These are phyloP conservation scores for Yamadazyma dendronema DNA, from an alignment of 1,139 yeast species.

Conservation along the genomic window DNA sequence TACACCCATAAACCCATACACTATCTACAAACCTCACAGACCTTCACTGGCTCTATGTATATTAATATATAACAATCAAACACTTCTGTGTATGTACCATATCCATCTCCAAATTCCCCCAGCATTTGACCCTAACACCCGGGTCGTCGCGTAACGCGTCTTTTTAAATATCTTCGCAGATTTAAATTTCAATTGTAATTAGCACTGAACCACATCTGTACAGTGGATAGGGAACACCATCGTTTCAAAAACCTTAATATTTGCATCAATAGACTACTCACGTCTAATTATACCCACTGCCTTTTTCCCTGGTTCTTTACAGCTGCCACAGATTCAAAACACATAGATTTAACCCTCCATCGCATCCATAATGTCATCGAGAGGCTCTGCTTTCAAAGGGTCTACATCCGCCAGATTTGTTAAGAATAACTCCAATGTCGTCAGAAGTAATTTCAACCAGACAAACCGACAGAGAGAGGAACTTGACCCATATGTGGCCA, in stretches of 20 bases:
- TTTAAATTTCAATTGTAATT: background rate
- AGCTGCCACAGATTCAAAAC: no score
- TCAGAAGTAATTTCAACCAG: conserved; percentile 11
- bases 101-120: no score
- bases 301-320: background rate
- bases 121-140: background rate
- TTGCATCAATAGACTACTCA: no score
- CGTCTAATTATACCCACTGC: no score
- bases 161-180: background rate
- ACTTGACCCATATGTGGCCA: conserved; percentile 25
- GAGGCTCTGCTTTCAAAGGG: conserved; percentile 35
- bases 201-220: background rate
- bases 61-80: no score
- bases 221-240: background rate
- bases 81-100: background rate
- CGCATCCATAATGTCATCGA: conserved; percentile 1
- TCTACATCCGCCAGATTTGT: conserved; percentile 57
- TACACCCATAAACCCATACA: no score
- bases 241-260: no score
- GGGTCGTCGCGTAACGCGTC: conserved; percentile 2
- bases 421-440: conserved; percentile 31
- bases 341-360: background rate
- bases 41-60: no score
- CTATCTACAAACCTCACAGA: no score
- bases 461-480: conserved; percentile 12